Conservation (phyloP, 768 basidiomycete genomes). For the Hydnum rufescens region DNA sequence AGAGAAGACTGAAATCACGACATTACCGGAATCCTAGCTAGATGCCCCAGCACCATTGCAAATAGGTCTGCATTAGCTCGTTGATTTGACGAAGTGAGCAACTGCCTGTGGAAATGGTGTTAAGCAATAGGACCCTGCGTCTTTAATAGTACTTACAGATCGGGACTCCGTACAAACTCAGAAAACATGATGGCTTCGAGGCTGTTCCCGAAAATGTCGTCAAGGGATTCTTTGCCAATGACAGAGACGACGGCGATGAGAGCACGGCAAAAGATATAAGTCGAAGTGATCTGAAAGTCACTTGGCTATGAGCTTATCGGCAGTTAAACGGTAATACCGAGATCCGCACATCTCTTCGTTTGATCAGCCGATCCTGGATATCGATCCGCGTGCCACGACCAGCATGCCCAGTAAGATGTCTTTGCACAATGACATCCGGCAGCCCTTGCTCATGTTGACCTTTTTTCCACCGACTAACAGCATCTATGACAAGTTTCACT, state of each 20-base stretch:
- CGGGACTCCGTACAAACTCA: conserved; percentile 47
- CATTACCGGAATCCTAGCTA: conserved; percentile 61
- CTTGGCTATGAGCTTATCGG: not conserved
- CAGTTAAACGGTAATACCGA: not conserved
- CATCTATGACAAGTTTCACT: conserved; percentile 66
- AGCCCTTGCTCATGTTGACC: conserved; percentile 37
- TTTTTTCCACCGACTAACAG: conserved; percentile 71
- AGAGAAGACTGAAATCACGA: too few species aligned
- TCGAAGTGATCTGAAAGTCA: conserved; percentile 37
- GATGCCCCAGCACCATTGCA: conserved; percentile 63
- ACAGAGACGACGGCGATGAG: conserved; percentile 57
- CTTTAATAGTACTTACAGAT: conserved; percentile 19
- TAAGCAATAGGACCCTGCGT: conserved; percentile 3
- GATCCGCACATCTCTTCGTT: not conserved
- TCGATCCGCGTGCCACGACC: not conserved
- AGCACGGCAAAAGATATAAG: conserved; percentile 79
- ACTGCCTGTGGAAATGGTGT: conserved; percentile 24
- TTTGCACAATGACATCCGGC: not conserved
- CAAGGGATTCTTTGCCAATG: conserved; percentile 56
- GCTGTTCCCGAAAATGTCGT: conserved; percentile 54
- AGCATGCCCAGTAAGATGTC: conserved; percentile 1
- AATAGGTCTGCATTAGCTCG: conserved; percentile 65
- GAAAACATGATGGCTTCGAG: conserved; percentile 83
- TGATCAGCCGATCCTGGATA: not conserved
- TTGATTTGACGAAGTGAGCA: conserved; percentile 52